phyloP scores from a whole-genome alignment of 2,329 filamentous ascomycete species.

The Decorospora gaudefroyi region DNA sequence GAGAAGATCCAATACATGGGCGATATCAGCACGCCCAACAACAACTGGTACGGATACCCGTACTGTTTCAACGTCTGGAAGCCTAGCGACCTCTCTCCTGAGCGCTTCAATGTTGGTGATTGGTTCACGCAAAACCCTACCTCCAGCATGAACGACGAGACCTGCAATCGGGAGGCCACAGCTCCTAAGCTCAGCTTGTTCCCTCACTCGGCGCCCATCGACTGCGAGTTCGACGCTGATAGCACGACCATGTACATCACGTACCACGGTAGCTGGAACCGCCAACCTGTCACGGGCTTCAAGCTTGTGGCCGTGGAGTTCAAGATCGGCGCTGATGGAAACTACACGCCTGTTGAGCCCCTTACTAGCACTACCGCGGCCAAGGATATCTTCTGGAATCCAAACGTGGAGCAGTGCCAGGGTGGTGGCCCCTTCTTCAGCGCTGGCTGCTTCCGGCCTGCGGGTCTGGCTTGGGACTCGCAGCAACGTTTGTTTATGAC shows the following conservation, averaged over 20 bases:
- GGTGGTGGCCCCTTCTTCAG: constrained; percentile 41
- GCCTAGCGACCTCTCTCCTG: constrained; percentile 54
- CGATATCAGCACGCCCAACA: constrained; percentile 50
- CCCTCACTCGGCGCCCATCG: constrained; percentile 72
- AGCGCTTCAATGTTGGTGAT: constrained; percentile 54
- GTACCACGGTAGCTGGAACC: constrained; percentile 72
- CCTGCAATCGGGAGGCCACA: constrained; percentile 47
- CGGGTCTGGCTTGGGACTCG: constrained; percentile 57
- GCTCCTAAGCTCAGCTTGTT: constrained; percentile 59
- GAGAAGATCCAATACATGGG: constrained; percentile 76
- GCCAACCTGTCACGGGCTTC: constrained; percentile 55
- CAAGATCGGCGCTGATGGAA: constrained; percentile 44
- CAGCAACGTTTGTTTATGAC: constrained; percentile 63
- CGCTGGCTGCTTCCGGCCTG: constrained; percentile 63
- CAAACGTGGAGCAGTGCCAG: constrained; percentile 58
- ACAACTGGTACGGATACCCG: constrained; percentile 70
- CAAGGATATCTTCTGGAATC: constrained; percentile 61
- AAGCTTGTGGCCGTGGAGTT: constrained; percentile 55
- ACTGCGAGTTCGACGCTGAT: constrained; percentile 67
- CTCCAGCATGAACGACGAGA: constrained; percentile 53
- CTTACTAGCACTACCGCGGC: constrained; percentile 55
- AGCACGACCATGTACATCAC: constrained; percentile 64
- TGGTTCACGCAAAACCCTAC: constrained; percentile 44
- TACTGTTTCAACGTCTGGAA: constrained; percentile 70
- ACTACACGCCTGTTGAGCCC: constrained; percentile 49